Evolutionary conservation across 1,284 basidiomycete species (phyloP).

Genomic region (Phaffia rhodozyma): DNA sequence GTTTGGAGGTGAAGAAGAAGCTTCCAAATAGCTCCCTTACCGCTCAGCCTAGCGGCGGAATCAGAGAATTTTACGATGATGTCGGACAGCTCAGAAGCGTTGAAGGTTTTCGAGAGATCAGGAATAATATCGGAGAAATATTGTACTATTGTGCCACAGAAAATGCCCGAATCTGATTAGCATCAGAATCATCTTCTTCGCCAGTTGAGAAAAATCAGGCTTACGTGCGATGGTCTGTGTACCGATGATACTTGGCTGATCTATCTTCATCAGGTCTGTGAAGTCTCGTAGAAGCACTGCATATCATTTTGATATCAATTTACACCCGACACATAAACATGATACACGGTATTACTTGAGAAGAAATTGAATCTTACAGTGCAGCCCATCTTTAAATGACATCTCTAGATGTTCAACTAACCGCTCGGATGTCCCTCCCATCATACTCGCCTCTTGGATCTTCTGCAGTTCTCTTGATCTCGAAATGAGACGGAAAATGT

Average conservation of each 20-base stretch:
- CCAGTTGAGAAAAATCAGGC: neutral
- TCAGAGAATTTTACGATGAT: slow-evolving; percentile 77
- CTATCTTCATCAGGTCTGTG: slow-evolving; percentile 76
- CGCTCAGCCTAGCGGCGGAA: slow-evolving; percentile 62
- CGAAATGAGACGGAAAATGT: slow-evolving; percentile 87
- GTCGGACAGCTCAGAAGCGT: slow-evolving; percentile 66
- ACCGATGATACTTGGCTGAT: slow-evolving; percentile 73
- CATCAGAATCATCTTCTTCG: neutral
- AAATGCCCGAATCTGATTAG: neutral
- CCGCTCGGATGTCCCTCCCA: slow-evolving; percentile 62
- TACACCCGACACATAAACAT: neutral
- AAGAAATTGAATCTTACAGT: slow-evolving; percentile 23
- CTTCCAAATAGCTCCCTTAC: slow-evolving; percentile 83
- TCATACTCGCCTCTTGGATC: slow-evolving; percentile 53
- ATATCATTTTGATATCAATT: slow-evolving; percentile 45
- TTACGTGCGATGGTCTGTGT: slow-evolving; percentile 70
- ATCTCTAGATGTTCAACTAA: slow-evolving; percentile 53
- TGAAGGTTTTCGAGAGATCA: slow-evolving; percentile 67
- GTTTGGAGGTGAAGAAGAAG: slow-evolving; percentile 86
- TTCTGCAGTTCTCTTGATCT: slow-evolving; percentile 79
- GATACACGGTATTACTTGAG: neutral
- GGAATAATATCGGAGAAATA: slow-evolving; percentile 88
- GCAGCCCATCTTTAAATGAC: slow-evolving; percentile 53
- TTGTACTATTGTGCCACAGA: slow-evolving; percentile 45
- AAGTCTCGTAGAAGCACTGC: slow-evolving; percentile 59